Percentiles rank a stretch among this genome's conserved stretches.
phyloP scores from a whole-genome alignment of 768 basidiomycete genomes.

The Lanmaoa rubissima region DNA sequence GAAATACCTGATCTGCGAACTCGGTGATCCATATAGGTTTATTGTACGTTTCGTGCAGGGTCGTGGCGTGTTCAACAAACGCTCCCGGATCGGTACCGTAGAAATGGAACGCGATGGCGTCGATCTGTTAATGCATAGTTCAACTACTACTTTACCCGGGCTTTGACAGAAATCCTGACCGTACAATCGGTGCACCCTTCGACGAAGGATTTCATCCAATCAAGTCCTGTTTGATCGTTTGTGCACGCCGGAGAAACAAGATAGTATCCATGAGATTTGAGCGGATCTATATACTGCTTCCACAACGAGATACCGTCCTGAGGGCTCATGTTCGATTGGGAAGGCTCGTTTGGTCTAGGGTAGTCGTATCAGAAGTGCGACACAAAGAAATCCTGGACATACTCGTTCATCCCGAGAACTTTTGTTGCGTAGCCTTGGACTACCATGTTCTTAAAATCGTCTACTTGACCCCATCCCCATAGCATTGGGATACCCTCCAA shows the following conservation, averaged over 20 bases:
- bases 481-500: conserved; percentile 65
- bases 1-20: conserved; percentile 61
- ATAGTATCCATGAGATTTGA: conserved; percentile 55
- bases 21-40: conserved; percentile 62
- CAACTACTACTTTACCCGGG: neutral
- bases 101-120: conserved; percentile 66
- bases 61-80: conserved; percentile 52
- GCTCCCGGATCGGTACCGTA: conserved; percentile 55
- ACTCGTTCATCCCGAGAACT: conserved; percentile 82
- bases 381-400: conserved; percentile 21
- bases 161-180: conserved; percentile 37
- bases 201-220: conserved; percentile 67
- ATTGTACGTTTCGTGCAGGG: conserved; percentile 47
- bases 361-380: neutral
- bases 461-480: conserved; percentile 59
- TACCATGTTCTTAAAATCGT: conserved; percentile 47
- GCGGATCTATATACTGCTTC: conserved; percentile 61
- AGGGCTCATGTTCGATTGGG: conserved; percentile 65
- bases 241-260: conserved; percentile 72
- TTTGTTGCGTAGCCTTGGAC: conserved; percentile 50
- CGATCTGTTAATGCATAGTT: conserved; percentile 42
- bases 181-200: conserved; percentile 48
- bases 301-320: conserved; percentile 54
- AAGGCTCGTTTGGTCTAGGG: conserved; percentile 62
- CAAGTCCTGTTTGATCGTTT: conserved; percentile 56